Base-by-base conservation (phyloP, 805 yeast genomes). In the Ogataea trehaloabstinens region DNA sequence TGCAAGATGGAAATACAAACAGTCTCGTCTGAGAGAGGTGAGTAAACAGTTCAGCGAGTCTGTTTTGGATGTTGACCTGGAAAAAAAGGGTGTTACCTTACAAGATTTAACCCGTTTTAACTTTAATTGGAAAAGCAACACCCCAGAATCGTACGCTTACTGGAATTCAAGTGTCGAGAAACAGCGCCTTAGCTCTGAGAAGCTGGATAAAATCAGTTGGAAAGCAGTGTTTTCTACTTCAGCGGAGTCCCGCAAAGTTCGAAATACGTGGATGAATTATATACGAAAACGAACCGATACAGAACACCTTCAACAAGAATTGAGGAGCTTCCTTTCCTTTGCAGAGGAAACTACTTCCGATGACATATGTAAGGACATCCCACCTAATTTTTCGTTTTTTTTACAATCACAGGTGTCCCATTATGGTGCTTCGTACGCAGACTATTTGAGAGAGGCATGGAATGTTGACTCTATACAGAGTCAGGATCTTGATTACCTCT, bases 1-100 rank as follows among this genome's bases (percentile, higher is more conserved):
- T n/a, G 31, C 18, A 6, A 16, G 18, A 1, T 43, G 47, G 47
- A 18, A 35, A 15, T 38, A 33, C 5, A 36, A 44, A 5, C 25
- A 42, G 19, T 24, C 17, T 10, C 12, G 34, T 28, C 35, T 36
- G 16, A 33, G 31, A 18, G 15, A 24, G 18, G 17, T 19, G 11
- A 18, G 19, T 13, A 24, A 28, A 15, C 15, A 16, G 10, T 31
- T 30, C n/a, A 16, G 13, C 16, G 25, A 8, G 12, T 8, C 25
- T 8, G n/a, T n/a, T n/a, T n/a, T n/a, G n/a, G 11, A 22, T 22
- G 25, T 12, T 22, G 30, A 27, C 16, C 37, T 35, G 17, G 24
- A n/a, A 7, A 18, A 19, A 12, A 21, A 18, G 18, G 31, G 35
- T 7, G 20, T 40, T 7, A 24, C 20, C 11, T n/a, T 15, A 19